Base-by-base conservation (phyloP, 306 rosid genomes). In the Quillaja saponaria region DNA sequence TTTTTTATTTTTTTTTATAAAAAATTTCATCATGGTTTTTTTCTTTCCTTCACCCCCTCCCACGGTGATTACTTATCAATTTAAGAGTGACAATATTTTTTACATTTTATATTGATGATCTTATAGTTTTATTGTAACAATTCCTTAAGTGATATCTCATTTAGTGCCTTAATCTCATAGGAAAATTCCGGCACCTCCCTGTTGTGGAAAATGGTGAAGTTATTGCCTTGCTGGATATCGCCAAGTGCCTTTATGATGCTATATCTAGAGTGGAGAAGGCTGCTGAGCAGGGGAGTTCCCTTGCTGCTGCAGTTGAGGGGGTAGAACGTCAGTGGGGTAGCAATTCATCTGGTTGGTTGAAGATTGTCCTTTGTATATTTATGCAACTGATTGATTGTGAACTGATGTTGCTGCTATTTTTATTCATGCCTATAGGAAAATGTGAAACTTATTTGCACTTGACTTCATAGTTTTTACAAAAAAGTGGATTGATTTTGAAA, bases 131-230 rank as follows among this genome's bases (percentile, higher is more conserved):
- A 37, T 37, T 61, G 42, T 50, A 59, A 49, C 37, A 58, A 66
- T 74, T 35, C 62, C 39, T 55, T 45, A 31, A 35, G 10, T 61
- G 65, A 49, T 18, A 18, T 50, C 44, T 61, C 25, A 39, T 70
- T 56, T 46, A 15, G 16, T 14, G 25, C 14, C 34, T 61, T 57
- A 61, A 67, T 59, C 60, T 66, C 58, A 77, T 74, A 92, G 96
- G 98, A 48, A 92, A 86, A 81, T 92, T 92, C 69, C 87, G 98
- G 77, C 98, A 92, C 71, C 98, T 92, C 37, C 96, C 98, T 21
- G 98, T 92, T 16, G 98, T 92, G 49, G 96, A 92, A 77, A 89
- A 78, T 79, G 95, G 96, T 34, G 96, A 92, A 71, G 98, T 92
- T 65, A 83, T 89, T 69, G 98, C 96, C 72, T 69, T 92, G 78